Conservation (phyloP, 2,329 filamentous ascomycete species). For the Sporothrix euskadiensis region DNA sequence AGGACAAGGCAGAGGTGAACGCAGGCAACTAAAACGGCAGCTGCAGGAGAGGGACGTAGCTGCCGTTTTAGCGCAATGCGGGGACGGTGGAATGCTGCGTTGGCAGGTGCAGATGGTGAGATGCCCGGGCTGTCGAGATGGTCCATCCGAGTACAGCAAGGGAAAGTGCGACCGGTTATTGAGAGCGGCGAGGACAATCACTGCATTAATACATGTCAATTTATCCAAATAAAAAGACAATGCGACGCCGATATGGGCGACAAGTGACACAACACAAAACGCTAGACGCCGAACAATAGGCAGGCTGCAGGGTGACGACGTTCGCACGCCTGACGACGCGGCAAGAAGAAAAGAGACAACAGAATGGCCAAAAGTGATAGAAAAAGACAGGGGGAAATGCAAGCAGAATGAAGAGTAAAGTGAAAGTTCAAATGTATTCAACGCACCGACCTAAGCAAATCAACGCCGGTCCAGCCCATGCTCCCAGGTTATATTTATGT, state of each 20-base stretch:
- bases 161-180: neutral
- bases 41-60: slow-evolving; percentile 23
- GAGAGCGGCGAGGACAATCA: neutral
- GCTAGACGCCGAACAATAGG: neutral
- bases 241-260: neutral
- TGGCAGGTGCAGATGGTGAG: neutral
- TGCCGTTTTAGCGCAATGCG: slow-evolving; percentile 25
- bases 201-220: neutral
- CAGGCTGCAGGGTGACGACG: neutral
- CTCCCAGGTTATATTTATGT: slow-evolving; percentile 24
- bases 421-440: slow-evolving; percentile 27
- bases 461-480: slow-evolving; percentile 31
- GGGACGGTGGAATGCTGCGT: slow-evolving; percentile 17
- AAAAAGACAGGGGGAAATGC: neutral
- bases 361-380: neutral
- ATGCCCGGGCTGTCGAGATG: neutral
- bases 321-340: neutral
- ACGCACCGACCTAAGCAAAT: slow-evolving; percentile 28
- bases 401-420: neutral
- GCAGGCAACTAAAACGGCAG: neutral
- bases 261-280: too few relatives aligned
- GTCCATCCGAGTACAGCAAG: neutral
- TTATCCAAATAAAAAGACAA: neutral
- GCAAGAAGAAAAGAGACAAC: neutral
- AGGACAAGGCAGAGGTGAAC: neutral